Evolutionary conservation across 768 basidiomycete species (phyloP).

Genomic region (Leucosporidium yakuticum): DNA sequence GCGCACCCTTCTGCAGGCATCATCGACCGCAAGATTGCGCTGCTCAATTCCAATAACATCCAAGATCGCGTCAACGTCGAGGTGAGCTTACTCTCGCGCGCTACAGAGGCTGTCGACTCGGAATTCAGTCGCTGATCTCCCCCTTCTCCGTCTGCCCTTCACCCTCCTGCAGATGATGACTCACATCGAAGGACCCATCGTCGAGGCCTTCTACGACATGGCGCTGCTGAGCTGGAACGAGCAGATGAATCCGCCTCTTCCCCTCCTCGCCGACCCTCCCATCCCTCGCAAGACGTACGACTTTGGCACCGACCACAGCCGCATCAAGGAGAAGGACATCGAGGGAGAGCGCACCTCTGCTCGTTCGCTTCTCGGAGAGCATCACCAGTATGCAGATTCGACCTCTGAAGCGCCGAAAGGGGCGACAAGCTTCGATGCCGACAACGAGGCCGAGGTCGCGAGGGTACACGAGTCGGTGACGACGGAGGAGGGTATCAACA

Average conservation of each 20-base stretch:
- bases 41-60: constrained; percentile 62
- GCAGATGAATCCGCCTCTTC: constrained; percentile 13
- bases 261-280: not conserved
- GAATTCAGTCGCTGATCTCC: no score
- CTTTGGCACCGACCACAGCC: not conserved
- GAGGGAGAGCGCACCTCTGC: no score
- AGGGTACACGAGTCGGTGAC: no score
- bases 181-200: constrained; percentile 63
- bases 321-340: not conserved
- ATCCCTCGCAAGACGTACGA: not conserved
- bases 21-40: constrained; percentile 58
- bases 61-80: constrained; percentile 49
- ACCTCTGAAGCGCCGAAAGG: no score
- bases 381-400: not conserved
- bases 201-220: constrained; percentile 62
- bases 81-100: not conserved
- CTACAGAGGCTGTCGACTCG: no score
- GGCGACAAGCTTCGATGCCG: no score
- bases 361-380: not conserved
- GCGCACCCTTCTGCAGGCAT: constrained; percentile 49
- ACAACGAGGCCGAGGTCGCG: no score
- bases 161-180: constrained; percentile 51
- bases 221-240: constrained; percentile 52
- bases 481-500: no score
- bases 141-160: no score